A percentile compares a stretch with the other conserved stretches of the same genome.
Conservation (phyloP, 768 basidiomycete genomes). For the Suillus subaureus region DNA sequence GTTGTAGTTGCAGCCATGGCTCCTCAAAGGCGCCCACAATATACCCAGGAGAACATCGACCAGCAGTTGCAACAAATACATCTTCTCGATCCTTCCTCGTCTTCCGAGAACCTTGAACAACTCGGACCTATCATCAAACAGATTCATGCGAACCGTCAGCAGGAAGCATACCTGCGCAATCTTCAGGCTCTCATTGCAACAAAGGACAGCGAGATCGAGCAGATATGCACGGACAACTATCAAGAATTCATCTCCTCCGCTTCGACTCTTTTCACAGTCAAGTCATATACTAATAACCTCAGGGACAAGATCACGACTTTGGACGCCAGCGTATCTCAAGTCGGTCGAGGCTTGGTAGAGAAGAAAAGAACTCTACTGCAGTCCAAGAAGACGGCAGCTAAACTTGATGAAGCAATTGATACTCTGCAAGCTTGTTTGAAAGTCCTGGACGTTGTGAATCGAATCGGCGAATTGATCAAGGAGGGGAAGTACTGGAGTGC, state of each 20-base stretch:
- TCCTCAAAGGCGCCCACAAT: constrained; percentile 69
- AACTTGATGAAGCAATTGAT: constrained; percentile 96
- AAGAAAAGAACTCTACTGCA: constrained; percentile 92
- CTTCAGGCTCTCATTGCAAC: constrained; percentile 87
- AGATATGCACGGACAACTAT: constrained; percentile 94
- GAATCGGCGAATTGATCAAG: constrained; percentile 90
- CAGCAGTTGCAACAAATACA: constrained; percentile 92
- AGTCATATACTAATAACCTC: constrained; percentile 94
- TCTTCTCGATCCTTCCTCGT: constrained; percentile 82
- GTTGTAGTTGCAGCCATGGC: constrained; percentile 51
- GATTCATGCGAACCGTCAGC: constrained; percentile 84
- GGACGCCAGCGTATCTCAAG: constrained; percentile 84
- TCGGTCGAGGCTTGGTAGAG: constrained; percentile 86
- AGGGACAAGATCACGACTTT: constrained; percentile 89
- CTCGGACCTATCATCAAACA: constrained; percentile 94
- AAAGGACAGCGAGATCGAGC: constrained; percentile 96
- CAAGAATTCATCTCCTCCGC: constrained; percentile 98
- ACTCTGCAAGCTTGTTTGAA: constrained; percentile 91
- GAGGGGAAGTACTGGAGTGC: constrained; percentile 98
- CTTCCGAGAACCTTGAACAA: constrained; percentile 93
- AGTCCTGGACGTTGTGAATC: constrained; percentile 89
- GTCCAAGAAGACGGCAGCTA: constrained; percentile 89
- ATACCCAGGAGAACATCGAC: constrained; percentile 84
- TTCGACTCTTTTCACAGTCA: constrained; percentile 93
- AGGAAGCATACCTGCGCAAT: constrained; percentile 86